Base-by-base conservation (phyloP, 1,284 basidiomycete genomes). In the Rhodotorula sp. region DNA sequence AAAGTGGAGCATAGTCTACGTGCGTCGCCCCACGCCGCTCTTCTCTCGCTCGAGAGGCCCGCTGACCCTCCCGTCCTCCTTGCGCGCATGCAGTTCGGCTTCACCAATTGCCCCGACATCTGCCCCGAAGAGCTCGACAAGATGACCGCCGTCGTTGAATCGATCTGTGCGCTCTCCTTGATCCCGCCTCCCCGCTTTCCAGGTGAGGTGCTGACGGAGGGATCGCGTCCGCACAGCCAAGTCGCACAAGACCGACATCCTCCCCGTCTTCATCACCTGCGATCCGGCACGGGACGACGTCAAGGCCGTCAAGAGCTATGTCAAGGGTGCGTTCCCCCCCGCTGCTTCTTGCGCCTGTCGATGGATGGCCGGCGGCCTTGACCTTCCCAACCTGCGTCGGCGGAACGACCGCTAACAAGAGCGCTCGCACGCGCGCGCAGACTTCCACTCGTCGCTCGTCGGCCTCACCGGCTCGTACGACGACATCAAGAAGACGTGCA, bases 121-220 rank as follows among this genome's bases (percentile, higher is more conserved):
- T 99, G 96, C 81, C 96, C 96, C 3, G 93, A 97, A 74, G 96
- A 99, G 83, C 86, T 99, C 44, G 96, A 99, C 85, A 99, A 99
- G 85, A 90, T 98, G 86, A 89, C 90, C 32, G 85, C 84, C 1
- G 90, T 95, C n/a, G 86, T 98, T 46, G 85, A 91, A 54, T 83
- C 85, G 59, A 85, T 93, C 70, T 89, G 92, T 90, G 76, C 75
- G 90, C 83, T 32, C 34, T 21, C 37, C 21, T 29, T 25, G 37
- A n/a, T 36, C 2, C 29, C 22, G 21, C 19, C 6, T 25, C 41
- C n/a, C 8, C 44, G 10, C 37, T 22, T 41, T 62, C 12, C 21
- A 3, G n/a, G 53, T 19, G n/a, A n/a, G n/a, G n/a, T 36, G 13
- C 34, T 41, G 6, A 62, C 19, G 22, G 34, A 61, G 37, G 57